Evolutionary conservation across 2,329 filamentous ascomycete genomes (phyloP), one percentile per base, ranked within the genome.

Genomic region (Cordyceps pruinosa): DNA sequence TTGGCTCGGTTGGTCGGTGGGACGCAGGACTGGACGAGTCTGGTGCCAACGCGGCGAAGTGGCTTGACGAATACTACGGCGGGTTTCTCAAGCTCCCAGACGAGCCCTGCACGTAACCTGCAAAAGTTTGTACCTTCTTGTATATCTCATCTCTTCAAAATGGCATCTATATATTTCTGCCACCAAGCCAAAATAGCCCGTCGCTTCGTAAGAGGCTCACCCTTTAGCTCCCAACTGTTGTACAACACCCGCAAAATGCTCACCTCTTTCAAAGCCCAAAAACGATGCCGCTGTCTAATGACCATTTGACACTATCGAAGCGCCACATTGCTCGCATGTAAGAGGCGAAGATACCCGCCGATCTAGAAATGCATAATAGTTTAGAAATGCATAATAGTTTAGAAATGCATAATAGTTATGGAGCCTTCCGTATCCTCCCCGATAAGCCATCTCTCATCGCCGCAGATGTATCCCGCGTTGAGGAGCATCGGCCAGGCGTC

Each of bases 1-100:
- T 90, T 5, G 87, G 87, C 1, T 83, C 78, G n/a, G 70, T 88
- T 25, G 73, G 77, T 45, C 71, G 77, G 41, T 81, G 78, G 77
- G 77, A 80, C 65, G 74, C 76, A 34, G 75, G 72, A 61, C 66
- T 78, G 28, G 78, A 80, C 56, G 77, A 77, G 42, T 70, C 78
- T 6, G 80, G 80, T 42, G 68, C 76, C 42, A 73, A 77, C 47
- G 80, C 80, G 9, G 80, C 80, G 28, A 71, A 69, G 59, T 83
- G 80, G 80, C 69, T 83, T 25, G 79, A 82, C 62, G 66, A 68
- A 17, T 83, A 83, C 64, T 83, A 81, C 61, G 72, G 73, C 44
- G 75, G 77, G 26, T 83, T 83, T 65, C 70, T 83, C 68, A 73
- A 81, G 65, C 66, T 81, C 35, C 79, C 78, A 23, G 34, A 49